Evolutionary conservation across 2,329 filamentous ascomycete genomes (phyloP).

Genomic region (Byssothecium circinans): DNA sequence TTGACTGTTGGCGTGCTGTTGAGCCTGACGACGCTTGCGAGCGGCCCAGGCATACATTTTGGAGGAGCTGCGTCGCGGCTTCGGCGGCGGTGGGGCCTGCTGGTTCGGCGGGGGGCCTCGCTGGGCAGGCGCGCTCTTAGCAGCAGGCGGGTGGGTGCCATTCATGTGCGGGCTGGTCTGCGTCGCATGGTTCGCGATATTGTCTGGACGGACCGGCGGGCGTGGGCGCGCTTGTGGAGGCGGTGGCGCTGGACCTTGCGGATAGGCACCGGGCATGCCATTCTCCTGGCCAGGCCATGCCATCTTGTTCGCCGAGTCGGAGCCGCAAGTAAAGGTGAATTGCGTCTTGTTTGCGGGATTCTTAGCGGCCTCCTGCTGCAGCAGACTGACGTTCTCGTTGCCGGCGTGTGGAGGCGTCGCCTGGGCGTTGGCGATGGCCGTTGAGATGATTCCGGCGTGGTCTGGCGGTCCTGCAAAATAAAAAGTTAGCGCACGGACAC

Average conservation of each 20-base stretch:
- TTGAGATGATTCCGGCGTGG: slow-evolving; percentile 84
- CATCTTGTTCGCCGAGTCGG: slow-evolving; percentile 78
- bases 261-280: slow-evolving; percentile 37
- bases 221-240: slow-evolving; percentile 26
- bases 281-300: slow-evolving; percentile 69
- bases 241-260: slow-evolving; percentile 7
- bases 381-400: slow-evolving; percentile 76
- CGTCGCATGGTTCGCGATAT: slow-evolving; percentile 56
- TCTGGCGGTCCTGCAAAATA: slow-evolving; percentile 41
- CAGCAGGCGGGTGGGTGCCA: slow-evolving; percentile 33
- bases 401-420: slow-evolving; percentile 56
- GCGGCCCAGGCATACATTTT: slow-evolving; percentile 76
- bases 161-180: slow-evolving; percentile 59
- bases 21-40: slow-evolving; percentile 73
- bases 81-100: slow-evolving; percentile 56
- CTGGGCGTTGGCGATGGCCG: slow-evolving; percentile 81
- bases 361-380: slow-evolving; percentile 68
- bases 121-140: slow-evolving; percentile 37
- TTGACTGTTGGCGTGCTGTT: slow-evolving; percentile 74
- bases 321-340: slow-evolving; percentile 96
- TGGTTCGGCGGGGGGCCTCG: slow-evolving; percentile 44
- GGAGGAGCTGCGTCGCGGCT: slow-evolving; percentile 63
- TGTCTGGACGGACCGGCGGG: slow-evolving; percentile 33
- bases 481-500: slow-evolving; percentile 43
- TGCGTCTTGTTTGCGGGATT: slow-evolving; percentile 76